Percentiles rank a stretch among this genome's conserved stretches.
Conservation (phyloP, 1,139 yeast genomes). For the Suhomyces ambrosiae region DNA sequence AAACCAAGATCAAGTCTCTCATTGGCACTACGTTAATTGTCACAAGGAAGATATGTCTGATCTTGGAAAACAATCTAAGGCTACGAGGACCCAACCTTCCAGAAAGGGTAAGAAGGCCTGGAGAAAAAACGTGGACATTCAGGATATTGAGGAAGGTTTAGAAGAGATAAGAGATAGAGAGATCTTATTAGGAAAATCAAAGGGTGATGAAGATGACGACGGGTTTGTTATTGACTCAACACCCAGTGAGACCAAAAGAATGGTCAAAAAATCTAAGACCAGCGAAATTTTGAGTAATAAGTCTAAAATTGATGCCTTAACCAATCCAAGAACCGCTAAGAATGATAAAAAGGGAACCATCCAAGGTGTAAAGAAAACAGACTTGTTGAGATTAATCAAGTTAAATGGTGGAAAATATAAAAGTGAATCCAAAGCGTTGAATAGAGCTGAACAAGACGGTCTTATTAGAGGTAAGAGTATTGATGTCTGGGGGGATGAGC, state of each 20-base stretch:
- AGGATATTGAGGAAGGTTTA: conserved; percentile 71
- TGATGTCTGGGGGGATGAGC: conserved; percentile 69
- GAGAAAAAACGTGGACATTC: conserved; percentile 91
- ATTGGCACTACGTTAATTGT: too few relatives aligned
- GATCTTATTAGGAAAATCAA: conserved; percentile 58
- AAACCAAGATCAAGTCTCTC: not conserved
- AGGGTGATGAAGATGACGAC: conserved; percentile 43
- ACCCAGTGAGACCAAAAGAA: conserved; percentile 12
- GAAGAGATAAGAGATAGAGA: conserved; percentile 71
- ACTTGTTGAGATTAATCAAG: conserved; percentile 69
- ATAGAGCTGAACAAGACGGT: conserved; percentile 64
- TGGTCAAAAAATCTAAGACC: conserved; percentile 58
- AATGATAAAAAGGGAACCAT: conserved; percentile 31
- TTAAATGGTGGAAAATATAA: conserved; percentile 70
- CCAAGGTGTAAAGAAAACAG: conserved; percentile 70
- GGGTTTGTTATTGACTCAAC: conserved; percentile 65
- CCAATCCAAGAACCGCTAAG: conserved; percentile 32
- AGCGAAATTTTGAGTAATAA: conserved; percentile 74
- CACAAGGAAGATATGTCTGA: conserved; percentile 10
- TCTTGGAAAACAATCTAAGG: conserved; percentile 2
- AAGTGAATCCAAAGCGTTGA: conserved; percentile 55
- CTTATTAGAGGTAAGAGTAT: conserved; percentile 50
- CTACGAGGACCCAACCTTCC: conserved; percentile 55
- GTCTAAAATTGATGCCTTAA: conserved; percentile 76
- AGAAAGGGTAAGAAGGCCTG: conserved; percentile 94